Percentiles rank a stretch among this genome's conserved stretches.
phyloP scores from a whole-genome alignment of 225 moss, liverwort and hornwort species.

The Marchantia paleacea region DNA sequence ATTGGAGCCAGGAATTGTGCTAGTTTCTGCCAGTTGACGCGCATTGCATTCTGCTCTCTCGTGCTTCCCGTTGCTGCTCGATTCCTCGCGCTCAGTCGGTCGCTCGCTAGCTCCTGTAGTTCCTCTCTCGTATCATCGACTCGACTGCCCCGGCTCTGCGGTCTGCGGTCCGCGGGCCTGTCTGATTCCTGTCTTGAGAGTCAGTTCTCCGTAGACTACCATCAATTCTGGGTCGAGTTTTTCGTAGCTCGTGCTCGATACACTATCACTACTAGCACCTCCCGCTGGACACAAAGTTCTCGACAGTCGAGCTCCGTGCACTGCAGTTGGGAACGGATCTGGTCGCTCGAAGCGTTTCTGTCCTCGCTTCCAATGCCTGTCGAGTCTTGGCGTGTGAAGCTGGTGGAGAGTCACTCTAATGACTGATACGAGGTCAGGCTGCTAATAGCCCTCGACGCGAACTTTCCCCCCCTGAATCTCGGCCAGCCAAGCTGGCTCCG shows the following conservation, averaged over 20 bases:
- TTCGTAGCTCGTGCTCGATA: neutral
- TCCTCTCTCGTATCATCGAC: neutral
- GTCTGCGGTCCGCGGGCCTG: neutral
- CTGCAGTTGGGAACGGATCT: neutral
- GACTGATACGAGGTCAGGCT: neutral
- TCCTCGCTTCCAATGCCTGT: neutral
- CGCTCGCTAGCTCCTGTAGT: neutral
- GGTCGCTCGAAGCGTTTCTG: neutral
- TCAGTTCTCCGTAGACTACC: neutral
- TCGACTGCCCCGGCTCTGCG: neutral
- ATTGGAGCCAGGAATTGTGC: neutral
- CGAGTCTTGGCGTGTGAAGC: constrained; percentile 1
- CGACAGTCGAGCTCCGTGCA: no score
- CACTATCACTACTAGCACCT: neutral
- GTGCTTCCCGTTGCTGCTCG: neutral
- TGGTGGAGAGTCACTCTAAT: neutral
- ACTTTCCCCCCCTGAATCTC: no score
- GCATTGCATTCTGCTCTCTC: neutral
- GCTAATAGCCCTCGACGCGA: no score
- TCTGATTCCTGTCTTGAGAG: neutral
- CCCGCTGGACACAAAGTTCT: neutral
- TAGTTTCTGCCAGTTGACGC: neutral
- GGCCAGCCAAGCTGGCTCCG: no score
- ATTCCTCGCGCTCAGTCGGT: neutral
- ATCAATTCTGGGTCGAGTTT: neutral